Percentiles rank a stretch among this genome's conserved stretches.
These are phyloP conservation scores for Carex parvula DNA, from an alignment of 176 grass and related monocot genomes.

Conservation along the genomic window DNA sequence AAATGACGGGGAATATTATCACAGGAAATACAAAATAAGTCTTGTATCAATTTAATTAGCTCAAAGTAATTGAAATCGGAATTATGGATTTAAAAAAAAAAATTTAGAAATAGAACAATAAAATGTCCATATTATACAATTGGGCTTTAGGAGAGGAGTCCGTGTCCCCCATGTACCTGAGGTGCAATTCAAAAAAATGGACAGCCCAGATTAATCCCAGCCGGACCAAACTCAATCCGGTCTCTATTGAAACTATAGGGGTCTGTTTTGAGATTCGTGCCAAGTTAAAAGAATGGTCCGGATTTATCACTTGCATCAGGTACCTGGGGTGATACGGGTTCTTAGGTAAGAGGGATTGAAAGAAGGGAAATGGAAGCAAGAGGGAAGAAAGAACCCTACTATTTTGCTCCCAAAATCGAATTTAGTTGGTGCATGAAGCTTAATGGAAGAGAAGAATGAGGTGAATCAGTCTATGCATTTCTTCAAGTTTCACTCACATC, in stretches of 20 bases:
- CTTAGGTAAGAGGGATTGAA: background rate
- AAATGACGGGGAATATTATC: background rate
- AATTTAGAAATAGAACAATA: background rate
- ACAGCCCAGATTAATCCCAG: too few species aligned
- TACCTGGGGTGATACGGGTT: too few species aligned
- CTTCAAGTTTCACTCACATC: background rate
- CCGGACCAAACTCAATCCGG: too few species aligned
- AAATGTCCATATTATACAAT: background rate
- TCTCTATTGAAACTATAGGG: too few species aligned
- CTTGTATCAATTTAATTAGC: background rate
- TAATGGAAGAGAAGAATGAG: background rate
- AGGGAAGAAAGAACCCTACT: background rate
- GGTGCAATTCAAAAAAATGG: too few species aligned
- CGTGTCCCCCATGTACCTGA: too few species aligned
- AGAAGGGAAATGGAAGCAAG: background rate
- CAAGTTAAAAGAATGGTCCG: too few species aligned
- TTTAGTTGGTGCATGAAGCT: background rate
- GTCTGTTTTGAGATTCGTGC: too few species aligned
- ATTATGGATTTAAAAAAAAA: background rate
- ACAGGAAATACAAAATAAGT: background rate
- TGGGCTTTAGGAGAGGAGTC: background rate
- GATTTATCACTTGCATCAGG: too few species aligned
- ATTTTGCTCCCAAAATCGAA: background rate
- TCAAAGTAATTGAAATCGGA: background rate
- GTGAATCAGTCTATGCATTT: background rate